Evolutionary conservation across 1,139 yeast species (phyloP), one percentile per base, ranked within the genome.

Genomic region (Sugiyamaella pinicola): DNA sequence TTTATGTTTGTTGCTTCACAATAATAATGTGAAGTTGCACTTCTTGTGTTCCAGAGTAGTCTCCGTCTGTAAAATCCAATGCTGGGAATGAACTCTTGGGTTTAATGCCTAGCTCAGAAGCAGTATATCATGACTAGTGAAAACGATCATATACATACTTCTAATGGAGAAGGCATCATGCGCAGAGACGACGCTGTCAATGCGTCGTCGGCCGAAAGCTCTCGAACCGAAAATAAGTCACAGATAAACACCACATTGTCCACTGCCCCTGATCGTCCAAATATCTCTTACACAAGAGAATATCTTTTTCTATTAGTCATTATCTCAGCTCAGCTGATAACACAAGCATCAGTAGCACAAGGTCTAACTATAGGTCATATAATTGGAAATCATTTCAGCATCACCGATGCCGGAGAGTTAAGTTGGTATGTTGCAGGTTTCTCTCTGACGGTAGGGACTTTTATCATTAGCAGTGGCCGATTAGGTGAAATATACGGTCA

Each of bases 401-500:
- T 66, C 53, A 45, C 66, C 60, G 52, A 61, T 17, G 53, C 58
- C 29, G 84, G 84, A 4, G 75, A 74, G 61, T 69, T 74, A 17
- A 73, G 82, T 2, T 83, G 87, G 87, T 80, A 79, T 64, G 70
- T 82, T 4, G 84, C 86, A 0, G 73, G 83, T 0, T 82, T 72
- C 60, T 76, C 84, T 1, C 68, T 83, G 45, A 79, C 86, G 0
- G 81, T 79, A 12, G 87, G 87, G 9, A 80, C 87, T 0, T 80
- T 83, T 55, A 83, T 83, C 53, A 67, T 84, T 31, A 69, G 79
- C 2, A 77, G 84, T 1, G 89, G 89, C 9, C 74, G 84, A 46
- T 62, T 83, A 19, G 88, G 88, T n/a, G 88, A 84, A 63, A 66
- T 81, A 58, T 75, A 73, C 60, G 89, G 88, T 3, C 81, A 82